Evolutionary conservation across 768 basidiomycete genomes (phyloP).

Genomic region (Melanogaster broomeanus): DNA sequence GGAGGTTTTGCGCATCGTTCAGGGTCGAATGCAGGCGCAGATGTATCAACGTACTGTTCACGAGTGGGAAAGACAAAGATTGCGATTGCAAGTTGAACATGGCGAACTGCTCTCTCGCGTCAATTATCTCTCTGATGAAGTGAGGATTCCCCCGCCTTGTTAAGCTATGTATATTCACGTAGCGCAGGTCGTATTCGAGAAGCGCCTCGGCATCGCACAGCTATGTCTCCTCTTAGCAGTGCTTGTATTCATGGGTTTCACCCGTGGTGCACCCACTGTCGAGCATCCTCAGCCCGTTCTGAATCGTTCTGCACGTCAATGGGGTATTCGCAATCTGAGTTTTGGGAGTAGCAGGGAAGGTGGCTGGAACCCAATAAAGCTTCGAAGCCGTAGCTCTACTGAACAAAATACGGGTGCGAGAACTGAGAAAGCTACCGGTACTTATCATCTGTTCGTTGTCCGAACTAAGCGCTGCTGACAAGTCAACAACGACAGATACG

Average conservation of each 20-base stretch:
- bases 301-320: conserved; percentile 44
- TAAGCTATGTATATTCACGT: background rate
- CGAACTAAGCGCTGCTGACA: background rate
- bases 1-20: background rate
- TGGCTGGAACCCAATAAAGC: conserved; percentile 20
- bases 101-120: conserved; percentile 65
- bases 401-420: conserved; percentile 11
- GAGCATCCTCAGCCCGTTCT: conserved; percentile 5
- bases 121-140: conserved; percentile 80
- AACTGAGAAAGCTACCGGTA: conserved; percentile 15
- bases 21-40: conserved; percentile 75
- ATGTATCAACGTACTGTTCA: conserved; percentile 60
- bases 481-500: background rate
- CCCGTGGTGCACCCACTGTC: conserved; percentile 59
- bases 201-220: conserved; percentile 87
- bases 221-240: conserved; percentile 81
- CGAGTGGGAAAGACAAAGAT: conserved; percentile 70
- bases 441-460: background rate
- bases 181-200: conserved; percentile 77
- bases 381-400: conserved; percentile 35
- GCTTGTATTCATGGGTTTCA: conserved; percentile 83
- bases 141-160: conserved; percentile 29
- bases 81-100: conserved; percentile 70
- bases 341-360: conserved; percentile 53
- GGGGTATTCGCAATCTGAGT: conserved; percentile 57